Evolutionary conservation across 257 asterid species (phyloP), one percentile per base, ranked within the genome.

Genomic region (Fraxinus anomala): DNA sequence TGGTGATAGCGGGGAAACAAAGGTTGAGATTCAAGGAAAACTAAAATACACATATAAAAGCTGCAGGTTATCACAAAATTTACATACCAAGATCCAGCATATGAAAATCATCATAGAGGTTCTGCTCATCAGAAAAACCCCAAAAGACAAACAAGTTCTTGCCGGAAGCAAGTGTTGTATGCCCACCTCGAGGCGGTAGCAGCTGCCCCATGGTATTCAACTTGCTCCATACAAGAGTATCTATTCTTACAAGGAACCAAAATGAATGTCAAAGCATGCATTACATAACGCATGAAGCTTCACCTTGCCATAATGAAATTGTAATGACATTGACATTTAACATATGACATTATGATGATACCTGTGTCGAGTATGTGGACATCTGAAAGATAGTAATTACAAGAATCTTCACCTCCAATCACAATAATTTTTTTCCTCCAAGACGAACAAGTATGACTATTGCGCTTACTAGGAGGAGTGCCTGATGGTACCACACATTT

Each of bases 311-410:
- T 59, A 72, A 39, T 71, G 39, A 36, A 30, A 72, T 66, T 73
- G 31, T 54, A 31, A 82, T 61, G 76, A 72, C 30, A 36, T 66
- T 54, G 47, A 34, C 31, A 72, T 73, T 70, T 36, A 65, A 70
- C 65, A 68, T 81, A 72, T 67, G 75, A 66, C 70, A 71, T 36
- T 34, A 77, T 26, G 56, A 44, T 28, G 36, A 24, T 87, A 92
- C 99, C 98, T 77, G 99, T 85, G 89, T 96, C 97, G 77, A 96
- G 97, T 56, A 96, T 89, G 82, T 96, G 97, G 72, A 96, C 97
- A 82, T 93, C 99, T 70, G 99, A 92, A 47, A 91, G 86, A 86
- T 96, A 96, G 81, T 87, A 91, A 79, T 90, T 80, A 79, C 75
- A 86, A 5, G 92, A 89, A 80, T 96, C 98, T 89, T 92, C 97